Evolutionary conservation across 1,284 basidiomycete genomes (phyloP), one percentile per base, ranked within the genome.

Genomic region (Ustilago shanxiensis): DNA sequence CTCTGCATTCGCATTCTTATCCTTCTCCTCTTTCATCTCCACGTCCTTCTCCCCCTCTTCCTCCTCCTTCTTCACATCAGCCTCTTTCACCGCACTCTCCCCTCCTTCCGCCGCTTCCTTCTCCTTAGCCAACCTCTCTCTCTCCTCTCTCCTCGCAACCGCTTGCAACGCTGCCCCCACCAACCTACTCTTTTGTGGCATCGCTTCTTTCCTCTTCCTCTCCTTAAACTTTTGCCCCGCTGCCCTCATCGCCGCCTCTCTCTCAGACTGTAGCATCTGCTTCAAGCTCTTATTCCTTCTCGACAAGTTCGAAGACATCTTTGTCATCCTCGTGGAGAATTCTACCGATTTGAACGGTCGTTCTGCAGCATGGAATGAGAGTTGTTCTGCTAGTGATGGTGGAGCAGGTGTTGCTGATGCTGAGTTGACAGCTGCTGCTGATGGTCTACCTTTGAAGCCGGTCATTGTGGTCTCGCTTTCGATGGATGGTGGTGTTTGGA

Each of bases 261-360:
- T 68, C 55, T 84, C 82, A 14, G 58, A 60, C 53, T 77, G 79
- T 39, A 84, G 44, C 50, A 84, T 62, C 66, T 84, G 82, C 65
- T 84, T 84, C 18, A 83, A 54, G 14, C 79, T 75, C 70, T 83
- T 83, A 69, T 83, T 83, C 7, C 80, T 50, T 26, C 80, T 60
- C 10, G 73, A 66, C 22, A 79, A 45, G 20, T 77, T 79, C 10
- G 74, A 74, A 11, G 76, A 72, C 18, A 71, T 78, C 44, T 67
- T 72, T 16, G 68, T 39, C 60, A 78, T 75, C 3, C 66, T 59
- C 16, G 62, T 54, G 4, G 63, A 53, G 22, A 74, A 79, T 0
- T 77, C 72, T 31, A 39, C 22, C 13, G 69, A 67, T 41, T 83
- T 83, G 69, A 77, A 83, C 4, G 79, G 72, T 20, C 55, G 58